Conservation (phyloP, 495 filamentous ascomycete species). For the Hypoxylon intermedium region DNA sequence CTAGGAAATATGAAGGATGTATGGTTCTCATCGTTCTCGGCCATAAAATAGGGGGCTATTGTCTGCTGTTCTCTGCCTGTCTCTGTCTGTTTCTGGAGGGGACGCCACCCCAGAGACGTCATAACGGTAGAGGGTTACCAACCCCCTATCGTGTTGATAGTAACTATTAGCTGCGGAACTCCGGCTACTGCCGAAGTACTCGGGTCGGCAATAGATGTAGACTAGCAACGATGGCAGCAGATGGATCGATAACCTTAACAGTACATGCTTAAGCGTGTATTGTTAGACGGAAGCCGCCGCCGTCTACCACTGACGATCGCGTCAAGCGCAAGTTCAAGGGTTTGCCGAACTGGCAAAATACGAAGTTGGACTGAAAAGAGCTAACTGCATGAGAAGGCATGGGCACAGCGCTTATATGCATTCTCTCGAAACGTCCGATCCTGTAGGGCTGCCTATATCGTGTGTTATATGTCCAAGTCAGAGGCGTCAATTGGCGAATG, state of each 20-base stretch:
- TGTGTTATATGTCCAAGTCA: not conserved
- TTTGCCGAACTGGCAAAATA: not conserved
- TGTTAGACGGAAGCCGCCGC: not conserved
- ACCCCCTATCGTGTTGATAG: too few species aligned
- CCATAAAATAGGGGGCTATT: constrained; percentile 1
- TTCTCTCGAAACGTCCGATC: constrained; percentile 6
- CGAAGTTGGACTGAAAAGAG: constrained; percentile 1
- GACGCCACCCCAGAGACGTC: too few species aligned
- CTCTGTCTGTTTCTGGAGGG: too few species aligned
- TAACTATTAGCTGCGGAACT: not conserved
- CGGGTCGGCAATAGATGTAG: not conserved
- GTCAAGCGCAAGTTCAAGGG: constrained; percentile 2
- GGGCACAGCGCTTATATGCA: constrained; percentile 21
- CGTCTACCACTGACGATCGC: not conserved
- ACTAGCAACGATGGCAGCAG: not conserved
- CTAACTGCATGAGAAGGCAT: not conserved
- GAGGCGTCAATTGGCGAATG: constrained; percentile 12
- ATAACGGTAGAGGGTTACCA: not conserved
- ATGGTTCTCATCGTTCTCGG: constrained; percentile 10
- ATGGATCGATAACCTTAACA: constrained; percentile 6
- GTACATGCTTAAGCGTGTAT: constrained; percentile 20
- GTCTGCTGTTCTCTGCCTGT: constrained; percentile 1
- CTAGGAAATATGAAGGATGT: constrained; percentile 1
- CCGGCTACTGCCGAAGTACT: not conserved
- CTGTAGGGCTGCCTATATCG: constrained; percentile 8